Base-by-base conservation (phyloP, 164 flowering plant genomes). In the Annona squamosa region DNA sequence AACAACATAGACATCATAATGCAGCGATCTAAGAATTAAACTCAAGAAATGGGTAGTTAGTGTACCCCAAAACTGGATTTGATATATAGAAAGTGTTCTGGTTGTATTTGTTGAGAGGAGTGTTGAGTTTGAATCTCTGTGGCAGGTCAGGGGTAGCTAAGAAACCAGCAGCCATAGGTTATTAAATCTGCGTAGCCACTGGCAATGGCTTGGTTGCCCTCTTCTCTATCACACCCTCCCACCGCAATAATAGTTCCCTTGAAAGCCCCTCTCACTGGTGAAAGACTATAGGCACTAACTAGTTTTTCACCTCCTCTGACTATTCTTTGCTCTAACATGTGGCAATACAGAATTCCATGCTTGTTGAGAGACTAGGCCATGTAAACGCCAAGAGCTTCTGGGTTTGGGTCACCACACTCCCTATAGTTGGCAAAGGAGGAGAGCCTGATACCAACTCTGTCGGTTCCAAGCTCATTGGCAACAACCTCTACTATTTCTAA, bases 311-410 rank as follows among this genome's bases (percentile, higher is more conserved):
- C 81, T 0, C 62, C 71, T 0, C 75, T 75, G 41, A 65, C 73
- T 87, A 87, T 84, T 62, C 89, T 82, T 6, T 89, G 89, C 75
- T 89, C 90, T 12, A 89, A 76, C 82, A 84, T 73, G 70, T 89
- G 92, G 59, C 77, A 74, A 71, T 86, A 88, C 37, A 76, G 76
- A 52, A 87, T 77, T 4, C 76, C 79, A 57, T 79, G 83, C 65
- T 76, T 84, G 75, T 86, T 87, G 65, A 89, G 59, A 9, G 83
- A 41, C 46, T 84, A 65, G 0, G 79, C 88, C 89, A 88, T 82
- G 83, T 86, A 79, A 6, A 86, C 82, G 1, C 85, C 89, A 6
- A 89, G 72, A 57, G 83, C 88, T 65, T 78, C 48, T 3, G 89
- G 92, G 67, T 86, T 72, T 0, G 90, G 86, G 82, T 87, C 90